Conservation (phyloP, 148 eudicot genomes). For the Heliosperma pusillum region DNA sequence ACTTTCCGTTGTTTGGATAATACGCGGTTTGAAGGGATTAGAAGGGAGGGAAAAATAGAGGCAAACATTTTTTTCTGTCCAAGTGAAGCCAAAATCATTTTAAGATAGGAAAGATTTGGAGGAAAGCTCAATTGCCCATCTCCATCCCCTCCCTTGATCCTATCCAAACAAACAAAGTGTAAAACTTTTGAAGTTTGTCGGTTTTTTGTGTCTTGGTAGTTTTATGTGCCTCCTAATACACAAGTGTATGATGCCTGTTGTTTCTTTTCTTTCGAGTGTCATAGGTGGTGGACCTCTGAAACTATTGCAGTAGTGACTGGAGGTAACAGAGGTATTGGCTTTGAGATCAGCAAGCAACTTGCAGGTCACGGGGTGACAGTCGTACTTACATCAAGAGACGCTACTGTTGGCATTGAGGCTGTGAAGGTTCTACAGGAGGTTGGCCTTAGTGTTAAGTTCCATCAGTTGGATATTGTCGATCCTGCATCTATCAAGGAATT, state of each 20-base stretch:
- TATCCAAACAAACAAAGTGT: background rate
- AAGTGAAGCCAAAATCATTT: too few species aligned
- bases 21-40: too few species aligned
- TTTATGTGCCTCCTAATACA: background rate
- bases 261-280: constrained; percentile 13
- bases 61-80: too few species aligned
- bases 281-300: constrained; percentile 87
- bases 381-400: constrained; percentile 70
- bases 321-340: constrained; percentile 92
- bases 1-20: too few species aligned
- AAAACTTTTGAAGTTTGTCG: background rate
- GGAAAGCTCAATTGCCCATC: too few species aligned
- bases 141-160: too few species aligned
- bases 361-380: constrained; percentile 76
- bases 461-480: constrained; percentile 83
- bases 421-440: constrained; percentile 76
- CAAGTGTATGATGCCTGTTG: background rate
- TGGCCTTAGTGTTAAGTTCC: constrained; percentile 64
- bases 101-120: too few species aligned
- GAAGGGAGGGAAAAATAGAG: too few species aligned
- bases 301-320: constrained; percentile 93
- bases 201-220: background rate
- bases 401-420: constrained; percentile 75
- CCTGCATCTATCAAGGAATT: constrained; percentile 52
- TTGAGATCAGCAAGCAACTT: constrained; percentile 83